Evolutionary conservation across 2,329 filamentous ascomycete genomes (phyloP).

Genomic region (Orbilia quercus): DNA sequence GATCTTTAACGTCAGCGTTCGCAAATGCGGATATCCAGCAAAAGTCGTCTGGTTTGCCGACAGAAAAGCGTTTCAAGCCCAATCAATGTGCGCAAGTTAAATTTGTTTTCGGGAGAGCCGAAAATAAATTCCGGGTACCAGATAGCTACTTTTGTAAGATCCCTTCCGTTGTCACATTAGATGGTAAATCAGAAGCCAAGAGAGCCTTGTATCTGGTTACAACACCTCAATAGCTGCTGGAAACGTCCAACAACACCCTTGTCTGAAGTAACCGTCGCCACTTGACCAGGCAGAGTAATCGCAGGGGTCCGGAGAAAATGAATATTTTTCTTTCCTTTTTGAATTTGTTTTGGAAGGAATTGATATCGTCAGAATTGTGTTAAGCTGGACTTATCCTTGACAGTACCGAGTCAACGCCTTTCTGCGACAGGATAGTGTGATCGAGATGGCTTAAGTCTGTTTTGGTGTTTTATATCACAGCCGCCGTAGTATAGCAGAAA

Average conservation of each 20-base stretch:
- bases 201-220: constrained; percentile 27
- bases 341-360: constrained; percentile 52
- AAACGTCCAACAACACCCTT: constrained; percentile 34
- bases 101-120: background rate
- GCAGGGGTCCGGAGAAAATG: constrained; percentile 23
- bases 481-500: background rate
- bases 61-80: background rate
- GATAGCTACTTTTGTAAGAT: constrained; percentile 13
- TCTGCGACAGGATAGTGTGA: constrained; percentile 51
- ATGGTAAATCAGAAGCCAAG: constrained; percentile 53
- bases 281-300: constrained; percentile 48
- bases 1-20: background rate
- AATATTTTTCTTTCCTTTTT: no score
- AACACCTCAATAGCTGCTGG: constrained; percentile 28
- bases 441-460: constrained; percentile 10
- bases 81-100: no score
- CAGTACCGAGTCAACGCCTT: constrained; percentile 23
- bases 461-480: constrained; percentile 17
- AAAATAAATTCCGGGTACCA: background rate
- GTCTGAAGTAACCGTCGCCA: constrained; percentile 49
- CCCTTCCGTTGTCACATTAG: constrained; percentile 20
- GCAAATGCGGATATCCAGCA: background rate
- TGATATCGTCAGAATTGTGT: constrained; percentile 20
- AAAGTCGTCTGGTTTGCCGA: background rate
- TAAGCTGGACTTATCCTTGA: constrained; percentile 15